phyloP scores from a whole-genome alignment of 176 grass and related monocot species.

The Carex parvula region DNA sequence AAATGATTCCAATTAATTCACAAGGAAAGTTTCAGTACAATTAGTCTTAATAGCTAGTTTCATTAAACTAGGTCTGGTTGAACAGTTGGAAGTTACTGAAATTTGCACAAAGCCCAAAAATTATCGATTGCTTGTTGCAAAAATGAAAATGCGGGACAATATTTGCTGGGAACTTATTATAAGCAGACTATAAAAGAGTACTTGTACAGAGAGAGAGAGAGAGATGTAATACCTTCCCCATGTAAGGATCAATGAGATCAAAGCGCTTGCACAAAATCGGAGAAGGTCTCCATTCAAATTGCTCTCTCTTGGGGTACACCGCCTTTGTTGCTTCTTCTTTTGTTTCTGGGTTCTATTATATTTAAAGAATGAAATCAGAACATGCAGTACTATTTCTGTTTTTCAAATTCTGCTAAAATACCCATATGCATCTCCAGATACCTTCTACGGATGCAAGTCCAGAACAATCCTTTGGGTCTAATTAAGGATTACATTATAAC shows the following conservation, averaged over 20 bases:
- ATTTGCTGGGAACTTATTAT: neutral
- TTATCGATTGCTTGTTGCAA: neutral
- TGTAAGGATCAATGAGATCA: constrained; percentile 90
- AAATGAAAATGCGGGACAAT: neutral
- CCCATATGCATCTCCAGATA: neutral
- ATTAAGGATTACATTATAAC: neutral
- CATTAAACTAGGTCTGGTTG: neutral
- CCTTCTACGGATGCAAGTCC: neutral
- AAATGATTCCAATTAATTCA: constrained; percentile 4
- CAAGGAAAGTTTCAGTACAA: neutral
- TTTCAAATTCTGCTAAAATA: neutral
- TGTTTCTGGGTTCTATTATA: constrained; percentile 38
- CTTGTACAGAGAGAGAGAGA: neutral
- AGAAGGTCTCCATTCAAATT: constrained; percentile 80
- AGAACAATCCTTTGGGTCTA: neutral
- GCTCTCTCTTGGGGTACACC: constrained; percentile 53
- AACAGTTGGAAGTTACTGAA: neutral
- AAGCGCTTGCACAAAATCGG: constrained; percentile 95
- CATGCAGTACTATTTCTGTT: constrained; percentile 14
- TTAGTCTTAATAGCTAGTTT: neutral
- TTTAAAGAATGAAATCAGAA: constrained; percentile 19
- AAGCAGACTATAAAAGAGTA: neutral
- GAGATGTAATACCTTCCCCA: constrained; percentile 61
- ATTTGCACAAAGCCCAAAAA: constrained; percentile 7
- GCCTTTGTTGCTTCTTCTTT: constrained; percentile 41